Evolutionary conservation across 2,329 filamentous ascomycete genomes (phyloP).

Genomic region (Colletotrichum spinosum): DNA sequence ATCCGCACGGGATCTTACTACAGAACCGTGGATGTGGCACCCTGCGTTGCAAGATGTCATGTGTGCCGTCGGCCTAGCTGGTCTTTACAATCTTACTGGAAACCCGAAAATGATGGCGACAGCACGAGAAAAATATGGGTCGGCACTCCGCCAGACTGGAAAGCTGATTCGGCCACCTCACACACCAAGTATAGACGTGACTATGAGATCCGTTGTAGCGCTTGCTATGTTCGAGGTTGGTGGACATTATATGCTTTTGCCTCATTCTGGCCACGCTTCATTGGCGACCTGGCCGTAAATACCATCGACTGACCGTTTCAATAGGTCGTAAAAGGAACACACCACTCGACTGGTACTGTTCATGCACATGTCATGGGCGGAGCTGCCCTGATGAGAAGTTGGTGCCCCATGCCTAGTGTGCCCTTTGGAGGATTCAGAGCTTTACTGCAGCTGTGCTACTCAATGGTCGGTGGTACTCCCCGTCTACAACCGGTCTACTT

Average conservation of each 20-base stretch:
- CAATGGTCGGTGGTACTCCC: constrained; percentile 57
- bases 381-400: constrained; percentile 65
- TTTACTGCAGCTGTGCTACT: constrained; percentile 67
- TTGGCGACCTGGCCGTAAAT: no score
- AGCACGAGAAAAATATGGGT: constrained; percentile 65
- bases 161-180: constrained; percentile 51
- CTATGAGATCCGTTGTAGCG: constrained; percentile 65
- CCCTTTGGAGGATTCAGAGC: constrained; percentile 60
- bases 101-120: constrained; percentile 57
- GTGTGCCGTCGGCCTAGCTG: constrained; percentile 68
- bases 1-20: constrained; percentile 50
- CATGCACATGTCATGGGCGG: constrained; percentile 70
- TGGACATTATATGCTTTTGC: neutral
- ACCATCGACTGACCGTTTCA: constrained; percentile 38
- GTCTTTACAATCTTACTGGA: constrained; percentile 64
- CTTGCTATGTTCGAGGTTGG: constrained; percentile 72
- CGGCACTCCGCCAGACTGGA: constrained; percentile 62
- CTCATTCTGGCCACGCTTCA: no score
- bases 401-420: constrained; percentile 51
- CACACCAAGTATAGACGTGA: constrained; percentile 53
- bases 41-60: constrained; percentile 61
- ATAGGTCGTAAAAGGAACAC: constrained; percentile 59
- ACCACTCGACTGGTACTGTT: constrained; percentile 61
- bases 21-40: constrained; percentile 51
- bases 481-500: neutral